Evolutionary conservation across 2,329 filamentous ascomycete genomes (phyloP).

Genomic region (Stemphylium lycopersici): DNA sequence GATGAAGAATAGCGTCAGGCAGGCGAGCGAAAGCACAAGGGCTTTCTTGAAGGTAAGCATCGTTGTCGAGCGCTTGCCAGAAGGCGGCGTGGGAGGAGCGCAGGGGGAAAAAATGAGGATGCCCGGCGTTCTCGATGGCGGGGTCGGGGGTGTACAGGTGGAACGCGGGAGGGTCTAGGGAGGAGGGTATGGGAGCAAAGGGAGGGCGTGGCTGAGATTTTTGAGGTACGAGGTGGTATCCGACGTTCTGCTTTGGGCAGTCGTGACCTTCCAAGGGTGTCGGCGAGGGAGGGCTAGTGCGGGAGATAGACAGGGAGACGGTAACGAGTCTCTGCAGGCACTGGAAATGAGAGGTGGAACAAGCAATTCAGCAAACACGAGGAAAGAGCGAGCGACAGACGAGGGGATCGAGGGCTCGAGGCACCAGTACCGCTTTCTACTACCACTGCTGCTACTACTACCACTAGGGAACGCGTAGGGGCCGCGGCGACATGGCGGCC

Average conservation of each 20-base stretch:
- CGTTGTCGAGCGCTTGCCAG: constrained; percentile 29
- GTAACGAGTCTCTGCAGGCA: neutral
- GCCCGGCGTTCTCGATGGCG: neutral
- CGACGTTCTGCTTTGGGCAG: constrained; percentile 6
- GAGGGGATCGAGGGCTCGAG: neutral
- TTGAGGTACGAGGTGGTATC: neutral
- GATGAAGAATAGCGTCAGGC: constrained; percentile 73
- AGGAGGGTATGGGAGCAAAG: constrained; percentile 8
- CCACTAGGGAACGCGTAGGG: neutral
- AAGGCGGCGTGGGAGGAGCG: neutral
- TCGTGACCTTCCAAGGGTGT: no score
- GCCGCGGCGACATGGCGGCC: neutral
- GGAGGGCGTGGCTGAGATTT: constrained; percentile 9
- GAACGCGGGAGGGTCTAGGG: constrained; percentile 5
- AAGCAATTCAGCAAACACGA: constrained; percentile 4
- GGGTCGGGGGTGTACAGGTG: neutral
- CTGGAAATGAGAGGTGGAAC: constrained; percentile 5
- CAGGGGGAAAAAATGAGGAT: constrained; percentile 1
- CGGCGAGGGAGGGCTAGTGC: constrained; percentile 1
- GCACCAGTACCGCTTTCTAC: neutral
- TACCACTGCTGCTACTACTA: no score
- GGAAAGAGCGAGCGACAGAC: neutral
- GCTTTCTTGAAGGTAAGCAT: constrained; percentile 85
- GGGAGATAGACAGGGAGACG: neutral
- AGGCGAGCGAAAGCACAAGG: constrained; percentile 70